Base-by-base conservation (phyloP, 2,329 filamentous ascomycete genomes). In the Aspergillus hiratsukae region DNA sequence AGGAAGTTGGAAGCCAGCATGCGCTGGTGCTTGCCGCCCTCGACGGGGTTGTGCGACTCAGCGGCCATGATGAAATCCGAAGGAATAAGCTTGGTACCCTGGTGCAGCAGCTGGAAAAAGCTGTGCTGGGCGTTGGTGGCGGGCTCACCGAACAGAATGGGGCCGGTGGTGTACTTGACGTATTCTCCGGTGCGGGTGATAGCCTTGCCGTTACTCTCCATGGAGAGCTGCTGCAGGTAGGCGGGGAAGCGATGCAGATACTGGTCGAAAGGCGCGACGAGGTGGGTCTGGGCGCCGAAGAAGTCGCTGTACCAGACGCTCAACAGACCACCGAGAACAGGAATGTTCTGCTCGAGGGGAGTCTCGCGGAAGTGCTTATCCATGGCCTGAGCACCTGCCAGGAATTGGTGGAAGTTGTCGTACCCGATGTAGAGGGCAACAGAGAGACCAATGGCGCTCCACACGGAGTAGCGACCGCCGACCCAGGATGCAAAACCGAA, bases 291-390 rank as follows among this genome's bases (percentile, higher is more conserved):
- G 52, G 94, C 91, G 74, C 92, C 92, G 78, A 96, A 99, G 80
- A 97, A 97, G 81, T 99, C 90, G 61, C 91, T 95, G 82, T 99
- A 99, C 91, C 92, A 99, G 56, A 99, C 92, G 68, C 91, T 97
- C 71, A 99, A 78, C 29, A 99, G 86, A 76, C 93, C 94, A 72
- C 88, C 94, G 64, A 99, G 82, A 52, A 91, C 83, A 57, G 94
- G 94, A 65, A 99, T 97, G 80, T 99, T 99, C 79, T 97, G 81
- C 79, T 92, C 89, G 28, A 97, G 81, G 7, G 94, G 92, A 23
- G 94, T 87, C 72, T 90, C 87, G 69, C 87, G 86, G 87, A 99
- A 99, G 83, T 99, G 94, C 81, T 91, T 91, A 81, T 99, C 94
- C 92, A 99, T 97, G 72, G 90, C 91, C 72, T 99, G 89, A 53